Conservation (phyloP, 2,329 filamentous ascomycete species). For the Epichloe hybrida region DNA sequence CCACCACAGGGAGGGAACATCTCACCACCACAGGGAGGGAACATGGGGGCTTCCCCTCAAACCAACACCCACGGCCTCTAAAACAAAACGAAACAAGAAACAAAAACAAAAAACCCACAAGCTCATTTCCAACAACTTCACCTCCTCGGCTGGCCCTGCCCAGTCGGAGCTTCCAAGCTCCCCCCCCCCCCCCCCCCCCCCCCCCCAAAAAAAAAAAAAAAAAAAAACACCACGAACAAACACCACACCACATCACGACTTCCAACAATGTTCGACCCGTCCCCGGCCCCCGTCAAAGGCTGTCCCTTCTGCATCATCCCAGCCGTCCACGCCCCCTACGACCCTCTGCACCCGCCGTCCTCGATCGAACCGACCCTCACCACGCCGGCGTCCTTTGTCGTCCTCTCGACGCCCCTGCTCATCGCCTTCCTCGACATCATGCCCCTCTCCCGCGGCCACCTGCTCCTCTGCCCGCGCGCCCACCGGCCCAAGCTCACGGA, state of each 20-base stretch:
- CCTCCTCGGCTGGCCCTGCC: neutral
- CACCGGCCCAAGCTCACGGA: slow-evolving; percentile 72
- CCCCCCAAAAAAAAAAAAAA: neutral
- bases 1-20: too few species aligned
- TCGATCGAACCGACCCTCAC: slow-evolving; percentile 21
- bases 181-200: neutral
- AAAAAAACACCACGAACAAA: too few species aligned
- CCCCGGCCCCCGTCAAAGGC: slow-evolving; percentile 14
- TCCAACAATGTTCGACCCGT: slow-evolving; percentile 21
- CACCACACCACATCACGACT: neutral
- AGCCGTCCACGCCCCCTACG: slow-evolving; percentile 32
- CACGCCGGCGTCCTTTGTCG: slow-evolving; percentile 41
- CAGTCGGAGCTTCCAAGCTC: neutral
- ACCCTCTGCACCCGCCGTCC: slow-evolving; percentile 29
- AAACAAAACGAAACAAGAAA: too few species aligned
- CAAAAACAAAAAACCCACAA: too few species aligned
- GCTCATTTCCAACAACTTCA: neutral
- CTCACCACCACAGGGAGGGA: too few species aligned
- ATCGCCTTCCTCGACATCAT: slow-evolving; percentile 90
- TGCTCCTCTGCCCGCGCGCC: slow-evolving; percentile 64
- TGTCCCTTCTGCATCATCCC: slow-evolving; percentile 55
- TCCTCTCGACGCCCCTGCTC: slow-evolving; percentile 64
- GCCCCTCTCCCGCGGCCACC: slow-evolving; percentile 70
- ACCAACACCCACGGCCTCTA: too few species aligned
- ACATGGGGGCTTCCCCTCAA: too few species aligned